Conservation (phyloP, 2,329 filamentous ascomycete genomes). For the Fusarium secorum region DNA sequence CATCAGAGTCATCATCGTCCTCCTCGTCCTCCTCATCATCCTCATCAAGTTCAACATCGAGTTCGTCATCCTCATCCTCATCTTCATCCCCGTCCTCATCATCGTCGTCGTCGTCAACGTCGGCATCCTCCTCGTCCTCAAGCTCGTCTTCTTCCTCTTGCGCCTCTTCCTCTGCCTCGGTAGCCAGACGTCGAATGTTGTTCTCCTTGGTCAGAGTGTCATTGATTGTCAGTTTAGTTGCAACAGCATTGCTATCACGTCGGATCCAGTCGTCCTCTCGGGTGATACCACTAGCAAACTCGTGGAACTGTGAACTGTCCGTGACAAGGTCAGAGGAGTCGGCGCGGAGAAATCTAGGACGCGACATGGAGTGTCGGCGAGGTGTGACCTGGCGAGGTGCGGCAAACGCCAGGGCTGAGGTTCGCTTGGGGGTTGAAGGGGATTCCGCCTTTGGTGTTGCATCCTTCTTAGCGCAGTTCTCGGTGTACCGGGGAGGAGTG, state of each 20-base stretch:
- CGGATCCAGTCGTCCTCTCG: slow-evolving; percentile 91
- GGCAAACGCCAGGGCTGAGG: slow-evolving; percentile 33
- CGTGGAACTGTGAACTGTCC: slow-evolving; percentile 77
- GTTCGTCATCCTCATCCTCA: slow-evolving; percentile 60
- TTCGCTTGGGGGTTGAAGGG: slow-evolving; percentile 46
- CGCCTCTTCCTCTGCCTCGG: slow-evolving; percentile 92
- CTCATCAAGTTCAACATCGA: slow-evolving; percentile 59
- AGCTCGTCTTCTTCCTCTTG: slow-evolving; percentile 71
- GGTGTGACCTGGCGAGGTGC: slow-evolving; percentile 40
- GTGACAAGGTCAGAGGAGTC: slow-evolving; percentile 59
- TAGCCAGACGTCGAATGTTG: slow-evolving; percentile 81
- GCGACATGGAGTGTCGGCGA: slow-evolving; percentile 36
- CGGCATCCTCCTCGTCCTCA: slow-evolving; percentile 85
- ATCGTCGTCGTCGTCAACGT: slow-evolving; percentile 76
- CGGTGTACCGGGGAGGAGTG: slow-evolving; percentile 45
- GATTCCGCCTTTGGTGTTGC: slow-evolving; percentile 35
- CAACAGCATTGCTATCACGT: slow-evolving; percentile 69
- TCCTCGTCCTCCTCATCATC: slow-evolving; percentile 59
- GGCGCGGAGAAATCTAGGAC: slow-evolving; percentile 60
- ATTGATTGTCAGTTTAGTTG: slow-evolving; percentile 80
- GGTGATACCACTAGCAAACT: slow-evolving; percentile 84
- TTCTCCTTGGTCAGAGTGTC: slow-evolving; percentile 93
- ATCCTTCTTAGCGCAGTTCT: slow-evolving; percentile 7
- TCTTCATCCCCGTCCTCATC: slow-evolving; percentile 50
- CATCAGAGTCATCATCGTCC: slow-evolving; percentile 68